Percentiles rank a stretch among this genome's conserved stretches.
Evolutionary conservation across 768 basidiomycete genomes (phyloP).

Genomic region (Clavaria fumosa): DNA sequence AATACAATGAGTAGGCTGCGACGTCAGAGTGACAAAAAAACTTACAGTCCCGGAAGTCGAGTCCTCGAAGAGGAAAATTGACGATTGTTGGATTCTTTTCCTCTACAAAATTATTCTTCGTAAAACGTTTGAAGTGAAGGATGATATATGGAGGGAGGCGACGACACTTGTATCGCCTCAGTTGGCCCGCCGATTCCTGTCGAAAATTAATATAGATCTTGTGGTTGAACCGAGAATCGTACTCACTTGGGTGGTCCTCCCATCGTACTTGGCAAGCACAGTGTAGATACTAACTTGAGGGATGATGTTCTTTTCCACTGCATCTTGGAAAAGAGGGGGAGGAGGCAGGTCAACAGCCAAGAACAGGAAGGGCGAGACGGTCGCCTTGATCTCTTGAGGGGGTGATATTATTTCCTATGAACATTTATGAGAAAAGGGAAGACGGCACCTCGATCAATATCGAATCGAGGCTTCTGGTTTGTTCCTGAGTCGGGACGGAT

Average conservation of each 20-base stretch:
- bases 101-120: slow-evolving; percentile 91
- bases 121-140: slow-evolving; percentile 91
- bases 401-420: slow-evolving; percentile 4
- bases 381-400: slow-evolving; percentile 64
- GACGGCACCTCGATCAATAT: slow-evolving; percentile 76
- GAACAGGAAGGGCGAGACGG: slow-evolving; percentile 85
- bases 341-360: slow-evolving; percentile 92
- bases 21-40: slow-evolving; percentile 15
- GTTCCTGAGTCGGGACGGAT: slow-evolving; percentile 63
- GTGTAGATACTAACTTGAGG: slow-evolving; percentile 90
- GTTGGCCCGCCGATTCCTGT: slow-evolving; percentile 71
- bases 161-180: slow-evolving; percentile 84
- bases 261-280: slow-evolving; percentile 89
- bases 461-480: slow-evolving; percentile 77
- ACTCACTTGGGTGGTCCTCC: slow-evolving; percentile 69
- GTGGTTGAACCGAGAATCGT: slow-evolving; percentile 10
- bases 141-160: slow-evolving; percentile 85
- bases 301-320: slow-evolving; percentile 96
- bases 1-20: slow-evolving; percentile 13
- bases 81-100: slow-evolving; percentile 99
- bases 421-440: slow-evolving; percentile 3
- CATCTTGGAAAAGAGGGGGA: slow-evolving; percentile 93
- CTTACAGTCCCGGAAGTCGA: slow-evolving; percentile 89
- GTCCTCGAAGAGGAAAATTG: slow-evolving; percentile 86
- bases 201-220: slow-evolving; percentile 1